Conservation (phyloP, 1,139 yeast genomes). For the Yamadazyma dendronema region DNA sequence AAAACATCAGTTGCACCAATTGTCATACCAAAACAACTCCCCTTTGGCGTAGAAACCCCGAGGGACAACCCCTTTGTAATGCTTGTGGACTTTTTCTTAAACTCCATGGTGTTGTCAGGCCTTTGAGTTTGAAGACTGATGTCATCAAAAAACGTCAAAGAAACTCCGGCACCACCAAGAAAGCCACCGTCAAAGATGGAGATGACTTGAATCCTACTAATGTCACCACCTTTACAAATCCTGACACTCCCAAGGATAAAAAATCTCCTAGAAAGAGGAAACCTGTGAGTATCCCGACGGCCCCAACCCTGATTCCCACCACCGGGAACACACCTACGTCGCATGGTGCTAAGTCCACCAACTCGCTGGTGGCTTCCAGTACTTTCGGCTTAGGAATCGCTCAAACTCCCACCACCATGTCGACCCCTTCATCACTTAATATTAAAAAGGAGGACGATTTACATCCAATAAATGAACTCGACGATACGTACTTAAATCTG, state of each 20-base stretch:
- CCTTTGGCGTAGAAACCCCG: constrained; percentile 56
- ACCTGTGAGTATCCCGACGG: constrained; percentile 13
- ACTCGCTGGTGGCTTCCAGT: constrained; percentile 8
- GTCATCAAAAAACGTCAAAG: constrained; percentile 52
- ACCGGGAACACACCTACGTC: neutral
- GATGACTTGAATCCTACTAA: constrained; percentile 39
- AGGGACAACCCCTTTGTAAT: constrained; percentile 56
- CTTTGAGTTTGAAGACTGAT: constrained; percentile 55
- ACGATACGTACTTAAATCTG: constrained; percentile 15
- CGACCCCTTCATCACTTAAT: constrained; percentile 12
- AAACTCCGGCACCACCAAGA: constrained; percentile 12
- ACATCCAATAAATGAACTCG: constrained; percentile 19
- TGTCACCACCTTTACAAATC: constrained; percentile 10
- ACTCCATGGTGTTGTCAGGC: constrained; percentile 58
- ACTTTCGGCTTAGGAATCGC: constrained; percentile 14
- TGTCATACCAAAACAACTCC: constrained; percentile 59
- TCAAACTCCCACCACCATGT: constrained; percentile 9
- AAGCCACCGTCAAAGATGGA: constrained; percentile 25
- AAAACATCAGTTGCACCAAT: constrained; percentile 35
- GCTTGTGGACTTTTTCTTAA: constrained; percentile 61
- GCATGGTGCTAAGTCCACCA: constrained; percentile 6
- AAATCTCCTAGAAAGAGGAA: constrained; percentile 16
- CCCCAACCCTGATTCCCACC: neutral
- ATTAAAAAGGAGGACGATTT: constrained; percentile 15
- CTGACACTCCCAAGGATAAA: constrained; percentile 10